Conservation (phyloP, 208 protist species). For the Leptomonas pyrrhocoris region DNA sequence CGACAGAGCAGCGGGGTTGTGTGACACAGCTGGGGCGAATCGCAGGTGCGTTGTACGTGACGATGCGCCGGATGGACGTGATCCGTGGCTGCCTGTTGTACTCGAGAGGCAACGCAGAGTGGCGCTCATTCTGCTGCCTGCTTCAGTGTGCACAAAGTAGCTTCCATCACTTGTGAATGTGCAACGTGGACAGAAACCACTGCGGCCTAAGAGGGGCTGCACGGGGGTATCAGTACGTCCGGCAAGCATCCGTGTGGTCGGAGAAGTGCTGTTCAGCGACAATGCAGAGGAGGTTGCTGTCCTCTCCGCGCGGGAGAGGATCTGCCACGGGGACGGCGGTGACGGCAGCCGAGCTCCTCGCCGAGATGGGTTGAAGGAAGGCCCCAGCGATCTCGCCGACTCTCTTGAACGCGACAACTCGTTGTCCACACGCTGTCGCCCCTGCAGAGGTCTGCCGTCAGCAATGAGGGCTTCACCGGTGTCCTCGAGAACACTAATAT, state of each 20-base stretch:
- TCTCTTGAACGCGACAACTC: no score
- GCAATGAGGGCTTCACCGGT: neutral
- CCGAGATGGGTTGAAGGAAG: neutral
- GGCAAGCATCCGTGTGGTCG: no score
- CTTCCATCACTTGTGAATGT: slow-evolving; percentile 20
- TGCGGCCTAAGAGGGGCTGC: no score
- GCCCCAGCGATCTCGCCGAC: neutral
- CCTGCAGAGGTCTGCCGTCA: no score
- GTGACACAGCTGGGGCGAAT: neutral
- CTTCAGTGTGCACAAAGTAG: slow-evolving; percentile 13
- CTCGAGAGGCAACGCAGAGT: neutral
- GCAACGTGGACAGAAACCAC: slow-evolving; percentile 10
- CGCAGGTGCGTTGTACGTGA: slow-evolving; percentile 2
- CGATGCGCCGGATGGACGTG: neutral
- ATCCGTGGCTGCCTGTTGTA: neutral
- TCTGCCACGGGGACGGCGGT: slow-evolving; percentile 9
- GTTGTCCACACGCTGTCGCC: neutral
- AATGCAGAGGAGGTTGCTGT: neutral
- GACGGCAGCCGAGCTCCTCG: neutral
- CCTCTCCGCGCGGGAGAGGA: neutral
- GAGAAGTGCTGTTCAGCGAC: no score
- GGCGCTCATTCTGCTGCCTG: neutral
- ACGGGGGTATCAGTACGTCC: neutral
- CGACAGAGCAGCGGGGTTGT: neutral
- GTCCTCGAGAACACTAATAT: slow-evolving; percentile 43